Evolutionary conservation across 495 filamentous ascomycete species (phyloP).

Genomic region (Aspergillus olivimuriae): DNA sequence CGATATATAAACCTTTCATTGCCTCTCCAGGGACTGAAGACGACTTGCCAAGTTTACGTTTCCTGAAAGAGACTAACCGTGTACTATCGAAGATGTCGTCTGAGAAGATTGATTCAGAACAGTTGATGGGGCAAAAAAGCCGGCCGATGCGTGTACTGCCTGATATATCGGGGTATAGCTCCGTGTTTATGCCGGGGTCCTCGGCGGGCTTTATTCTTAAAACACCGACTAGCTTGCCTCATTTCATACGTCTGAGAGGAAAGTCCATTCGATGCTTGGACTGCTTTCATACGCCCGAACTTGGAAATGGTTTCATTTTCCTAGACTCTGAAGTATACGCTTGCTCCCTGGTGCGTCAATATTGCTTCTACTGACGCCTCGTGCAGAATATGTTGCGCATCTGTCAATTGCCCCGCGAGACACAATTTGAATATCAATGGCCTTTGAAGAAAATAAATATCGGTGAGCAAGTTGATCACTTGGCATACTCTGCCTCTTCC

Average conservation of each 20-base stretch:
- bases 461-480: slow-evolving; percentile 60
- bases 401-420: slow-evolving; percentile 57
- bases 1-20: slow-evolving; percentile 78
- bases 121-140: slow-evolving; percentile 31
- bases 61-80: slow-evolving; percentile 66
- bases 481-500: slow-evolving; percentile 70
- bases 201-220: slow-evolving; percentile 76
- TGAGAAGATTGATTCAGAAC: slow-evolving; percentile 24
- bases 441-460: slow-evolving; percentile 61
- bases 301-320: slow-evolving; percentile 75
- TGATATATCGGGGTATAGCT: slow-evolving; percentile 67
- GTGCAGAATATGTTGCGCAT: slow-evolving; percentile 56
- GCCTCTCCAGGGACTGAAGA: slow-evolving; percentile 20
- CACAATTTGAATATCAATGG: slow-evolving; percentile 66
- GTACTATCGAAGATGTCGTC: slow-evolving; percentile 46
- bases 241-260: slow-evolving; percentile 63
- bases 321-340: slow-evolving; percentile 50
- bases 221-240: slow-evolving; percentile 65
- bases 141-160: slow-evolving; percentile 53
- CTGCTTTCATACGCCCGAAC: slow-evolving; percentile 61
- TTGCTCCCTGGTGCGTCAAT: background rate
- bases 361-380: slow-evolving; percentile 11
- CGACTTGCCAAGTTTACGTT: slow-evolving; percentile 50
- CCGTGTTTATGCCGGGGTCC: slow-evolving; percentile 72
- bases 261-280: slow-evolving; percentile 59